Percentiles rank a stretch among this genome's conserved stretches.
phyloP scores from a whole-genome alignment of 2,329 filamentous ascomycete genomes.

The Fusarium drepaniforme region DNA sequence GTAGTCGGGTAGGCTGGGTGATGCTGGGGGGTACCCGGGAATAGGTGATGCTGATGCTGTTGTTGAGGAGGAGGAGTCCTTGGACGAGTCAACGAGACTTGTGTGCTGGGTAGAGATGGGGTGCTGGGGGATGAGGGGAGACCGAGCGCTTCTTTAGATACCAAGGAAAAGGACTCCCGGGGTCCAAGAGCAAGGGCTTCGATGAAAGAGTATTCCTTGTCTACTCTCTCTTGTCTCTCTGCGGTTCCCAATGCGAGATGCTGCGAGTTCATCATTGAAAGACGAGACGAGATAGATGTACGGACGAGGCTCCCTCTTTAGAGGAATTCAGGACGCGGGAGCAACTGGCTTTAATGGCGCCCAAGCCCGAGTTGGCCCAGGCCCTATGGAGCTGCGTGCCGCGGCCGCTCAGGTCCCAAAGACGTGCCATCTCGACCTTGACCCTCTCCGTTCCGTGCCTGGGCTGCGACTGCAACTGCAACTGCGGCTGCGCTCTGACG shows the following conservation, averaged over 20 bases:
- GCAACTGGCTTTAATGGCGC: slow-evolving; percentile 43
- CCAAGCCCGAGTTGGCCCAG: slow-evolving; percentile 22
- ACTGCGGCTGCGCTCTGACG: slow-evolving; percentile 25
- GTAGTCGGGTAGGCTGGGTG: background rate
- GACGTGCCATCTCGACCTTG: slow-evolving; percentile 8
- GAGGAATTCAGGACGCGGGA: slow-evolving; percentile 28
- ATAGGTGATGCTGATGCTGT: background rate
- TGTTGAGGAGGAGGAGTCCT: slow-evolving; percentile 25
- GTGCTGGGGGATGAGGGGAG: slow-evolving; percentile 30
- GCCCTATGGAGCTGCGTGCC: background rate
- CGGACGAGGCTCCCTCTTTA: slow-evolving; percentile 35
- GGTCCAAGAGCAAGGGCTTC: slow-evolving; percentile 46
- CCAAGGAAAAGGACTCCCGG: slow-evolving; percentile 42
- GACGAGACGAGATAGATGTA: slow-evolving; percentile 2
- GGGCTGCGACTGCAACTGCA: background rate
- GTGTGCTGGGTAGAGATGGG: slow-evolving; percentile 12
- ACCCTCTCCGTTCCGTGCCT: slow-evolving; percentile 9
- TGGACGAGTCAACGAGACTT: slow-evolving; percentile 2
- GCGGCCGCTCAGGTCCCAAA: slow-evolving; percentile 1
- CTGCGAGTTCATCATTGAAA: slow-evolving; percentile 41
- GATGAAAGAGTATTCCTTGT: slow-evolving; percentile 49
- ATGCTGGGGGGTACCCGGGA: slow-evolving; percentile 2
- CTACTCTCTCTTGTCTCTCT: slow-evolving; percentile 33
- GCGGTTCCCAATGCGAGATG: slow-evolving; percentile 35
- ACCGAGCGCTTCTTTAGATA: slow-evolving; percentile 45